Evolutionary conservation across 768 basidiomycete genomes (phyloP), one percentile per base, ranked within the genome.

Genomic region (Podaxis mareebaensis): DNA sequence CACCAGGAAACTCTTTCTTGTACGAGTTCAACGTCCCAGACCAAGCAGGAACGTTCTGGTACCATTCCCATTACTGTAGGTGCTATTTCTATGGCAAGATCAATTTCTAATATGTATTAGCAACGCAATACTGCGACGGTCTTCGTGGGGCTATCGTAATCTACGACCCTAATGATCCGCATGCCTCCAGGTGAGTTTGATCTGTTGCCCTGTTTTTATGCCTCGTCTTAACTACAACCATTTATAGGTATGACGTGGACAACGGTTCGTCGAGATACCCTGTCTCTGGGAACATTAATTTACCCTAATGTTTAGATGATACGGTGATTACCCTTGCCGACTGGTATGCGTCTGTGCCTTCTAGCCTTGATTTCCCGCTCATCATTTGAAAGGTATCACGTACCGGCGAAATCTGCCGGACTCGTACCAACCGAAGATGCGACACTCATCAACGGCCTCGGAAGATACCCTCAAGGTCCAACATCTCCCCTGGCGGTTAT

Each of bases 41-140:
- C 15, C 79, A 81, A 60, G 75, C 78, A 5, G 80, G 82, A n/a
- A 77, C 73, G 6, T 85, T 77, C 64, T 85, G 83, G 82, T 77
- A 72, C 42, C 71, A 72, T 56, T 73, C 69, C 13, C 73, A 74
- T 64, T 67, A 80, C 70, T 72, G 75, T 76, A 52, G 20, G 70
- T 70, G 15, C 11, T 39, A 17, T 30, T 2, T 30, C 10, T 11
- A 26, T n/a, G 17, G 28, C 71, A 71, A 7, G 72, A 71, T 15
- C 72, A 51, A 24, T 69, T 39, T 40, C 46, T 66, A 67, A 72
- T 55, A 20, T 20, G 3, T 11, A 33, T 67, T 67, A 73, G 77
- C 76, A 4, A 77, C 78, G 0, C 85, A 86, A 70, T 85, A 85
- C 61, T 86, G 85, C 56, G 85, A 86, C 59, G 85, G 84, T 0